phyloP scores from a whole-genome alignment of 1,284 basidiomycete genomes.

The Cutaneotrichosporon mucoides region DNA sequence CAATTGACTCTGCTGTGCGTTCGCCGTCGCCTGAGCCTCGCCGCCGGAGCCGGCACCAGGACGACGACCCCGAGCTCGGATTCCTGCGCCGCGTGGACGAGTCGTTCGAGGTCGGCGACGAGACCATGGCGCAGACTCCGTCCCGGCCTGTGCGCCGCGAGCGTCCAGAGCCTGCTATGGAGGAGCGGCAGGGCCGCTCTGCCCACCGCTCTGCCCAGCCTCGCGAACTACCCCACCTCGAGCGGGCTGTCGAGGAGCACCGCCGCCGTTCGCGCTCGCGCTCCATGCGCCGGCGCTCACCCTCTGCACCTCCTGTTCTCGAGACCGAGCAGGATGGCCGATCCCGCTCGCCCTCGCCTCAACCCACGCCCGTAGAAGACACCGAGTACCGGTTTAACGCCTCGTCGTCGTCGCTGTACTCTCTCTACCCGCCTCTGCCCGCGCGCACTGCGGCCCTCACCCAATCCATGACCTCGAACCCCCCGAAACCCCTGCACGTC shows the following conservation, averaged over 20 bases:
- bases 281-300: neutral
- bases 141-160: constrained; percentile 1
- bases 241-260: neutral
- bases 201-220: neutral
- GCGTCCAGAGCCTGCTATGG: too few species aligned
- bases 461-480: neutral
- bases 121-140: constrained; percentile 12
- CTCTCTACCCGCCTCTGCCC: constrained; percentile 9
- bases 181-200: neutral
- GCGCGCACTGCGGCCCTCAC: constrained; percentile 3
- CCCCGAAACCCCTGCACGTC: neutral
- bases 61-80: neutral
- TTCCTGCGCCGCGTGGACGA: constrained; percentile 9
- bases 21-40: neutral
- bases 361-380: constrained; percentile 1
- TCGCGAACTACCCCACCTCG: neutral
- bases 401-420: neutral
- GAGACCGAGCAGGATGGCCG: neutral
- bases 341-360: neutral
- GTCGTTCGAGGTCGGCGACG: constrained; percentile 8
- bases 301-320: neutral
- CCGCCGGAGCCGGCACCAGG: neutral
- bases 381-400: constrained; percentile 8
- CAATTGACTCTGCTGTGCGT: neutral
- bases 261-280: neutral